Conservation (phyloP, 495 filamentous ascomycete species). For the Penicillium coffeae region DNA sequence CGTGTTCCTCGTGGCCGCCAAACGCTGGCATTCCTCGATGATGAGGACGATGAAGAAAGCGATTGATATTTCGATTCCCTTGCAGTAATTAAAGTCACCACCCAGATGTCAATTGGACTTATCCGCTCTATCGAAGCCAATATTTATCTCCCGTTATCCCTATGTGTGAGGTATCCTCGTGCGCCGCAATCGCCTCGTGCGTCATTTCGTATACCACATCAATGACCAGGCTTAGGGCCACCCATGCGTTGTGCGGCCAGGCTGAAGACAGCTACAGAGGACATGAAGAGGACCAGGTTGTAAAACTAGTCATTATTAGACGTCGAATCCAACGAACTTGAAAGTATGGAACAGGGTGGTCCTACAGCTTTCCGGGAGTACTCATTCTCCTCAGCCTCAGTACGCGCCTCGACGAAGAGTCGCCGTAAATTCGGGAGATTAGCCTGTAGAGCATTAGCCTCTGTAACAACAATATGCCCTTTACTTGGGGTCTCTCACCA, state of each 20-base stretch:
- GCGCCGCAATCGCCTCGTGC: neutral
- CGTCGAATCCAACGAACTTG: no score
- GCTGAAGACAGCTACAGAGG: slow-evolving; percentile 89
- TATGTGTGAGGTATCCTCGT: neutral
- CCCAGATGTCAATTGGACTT: no score
- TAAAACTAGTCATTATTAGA: slow-evolving; percentile 66
- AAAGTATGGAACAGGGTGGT: neutral
- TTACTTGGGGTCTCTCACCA: slow-evolving; percentile 12
- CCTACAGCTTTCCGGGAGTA: slow-evolving; percentile 87
- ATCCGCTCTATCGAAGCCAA: no score
- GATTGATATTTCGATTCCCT: slow-evolving; percentile 35
- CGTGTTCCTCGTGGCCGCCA: slow-evolving; percentile 36
- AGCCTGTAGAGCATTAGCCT: slow-evolving; percentile 47
- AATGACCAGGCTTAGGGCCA: slow-evolving; percentile 37
- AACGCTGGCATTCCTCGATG: slow-evolving; percentile 52
- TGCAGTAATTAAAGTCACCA: neutral
- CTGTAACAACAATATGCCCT: neutral
- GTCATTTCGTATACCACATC: slow-evolving; percentile 13
- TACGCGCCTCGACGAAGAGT: slow-evolving; percentile 91
- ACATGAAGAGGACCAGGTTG: slow-evolving; percentile 93
- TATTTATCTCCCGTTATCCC: no score
- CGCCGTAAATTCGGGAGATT: slow-evolving; percentile 93
- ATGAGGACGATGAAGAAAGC: slow-evolving; percentile 50
- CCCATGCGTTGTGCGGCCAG: slow-evolving; percentile 77
- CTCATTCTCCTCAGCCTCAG: slow-evolving; percentile 89